Evolutionary conservation across 2,329 filamentous ascomycete species (phyloP).

Genomic region (Tolypocladium ovalisporum): DNA sequence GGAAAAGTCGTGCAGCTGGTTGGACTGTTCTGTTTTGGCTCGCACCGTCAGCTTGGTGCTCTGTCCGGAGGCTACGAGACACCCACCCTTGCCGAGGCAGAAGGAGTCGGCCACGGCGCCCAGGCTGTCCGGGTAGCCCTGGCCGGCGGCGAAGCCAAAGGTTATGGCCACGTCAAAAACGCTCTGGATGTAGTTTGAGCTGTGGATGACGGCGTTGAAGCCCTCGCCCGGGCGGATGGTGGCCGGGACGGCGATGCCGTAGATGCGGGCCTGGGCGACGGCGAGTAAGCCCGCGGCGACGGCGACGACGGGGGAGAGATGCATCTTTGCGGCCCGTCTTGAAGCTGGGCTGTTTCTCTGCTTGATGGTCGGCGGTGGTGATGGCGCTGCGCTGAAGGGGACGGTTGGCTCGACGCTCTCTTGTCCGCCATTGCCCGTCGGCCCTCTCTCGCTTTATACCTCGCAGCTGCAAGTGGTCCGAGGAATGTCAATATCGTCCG

Average conservation of each 20-base stretch:
- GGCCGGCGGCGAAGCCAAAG: slow-evolving; percentile 22
- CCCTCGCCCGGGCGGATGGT: slow-evolving; percentile 26
- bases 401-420: too few relatives aligned
- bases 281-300: slow-evolving; percentile 11
- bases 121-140: slow-evolving; percentile 15
- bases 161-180: slow-evolving; percentile 32
- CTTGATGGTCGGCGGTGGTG: background rate
- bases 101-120: slow-evolving; percentile 17
- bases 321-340: slow-evolving; percentile 6
- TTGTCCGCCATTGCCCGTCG: background rate
- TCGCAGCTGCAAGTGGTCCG: background rate
- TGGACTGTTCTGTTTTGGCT: slow-evolving; percentile 12
- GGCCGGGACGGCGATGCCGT: slow-evolving; percentile 28
- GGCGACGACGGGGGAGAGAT: slow-evolving; percentile 7
- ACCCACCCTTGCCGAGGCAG: slow-evolving; percentile 25
- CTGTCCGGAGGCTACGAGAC: background rate
- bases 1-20: slow-evolving; percentile 13
- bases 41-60: background rate
- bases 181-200: slow-evolving; percentile 31
- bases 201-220: slow-evolving; percentile 26
- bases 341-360: background rate
- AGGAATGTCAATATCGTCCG: background rate
- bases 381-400: background rate
- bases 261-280: slow-evolving; percentile 26
- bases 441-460: background rate